Conservation (phyloP, 345 rosid species). For the Brassica juncea region DNA sequence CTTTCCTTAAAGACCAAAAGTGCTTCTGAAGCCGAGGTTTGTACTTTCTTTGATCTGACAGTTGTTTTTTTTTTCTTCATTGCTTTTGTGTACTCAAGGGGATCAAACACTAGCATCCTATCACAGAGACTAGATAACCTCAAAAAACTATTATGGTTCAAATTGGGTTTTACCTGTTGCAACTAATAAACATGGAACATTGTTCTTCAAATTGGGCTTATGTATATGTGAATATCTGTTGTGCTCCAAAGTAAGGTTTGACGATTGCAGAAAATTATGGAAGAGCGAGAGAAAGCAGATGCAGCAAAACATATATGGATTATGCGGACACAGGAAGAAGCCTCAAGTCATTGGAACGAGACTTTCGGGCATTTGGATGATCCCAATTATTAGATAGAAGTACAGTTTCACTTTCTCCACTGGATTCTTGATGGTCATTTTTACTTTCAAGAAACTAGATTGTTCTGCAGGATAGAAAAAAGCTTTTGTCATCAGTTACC, state of each 20-base stretch:
- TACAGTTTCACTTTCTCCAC: neutral
- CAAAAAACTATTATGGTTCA: neutral
- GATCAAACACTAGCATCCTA: slow-evolving; percentile 5
- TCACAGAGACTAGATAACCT: neutral
- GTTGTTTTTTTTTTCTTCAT: neutral
- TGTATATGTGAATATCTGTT: neutral
- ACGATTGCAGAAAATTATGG: slow-evolving; percentile 63
- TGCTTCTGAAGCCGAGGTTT: slow-evolving; percentile 61
- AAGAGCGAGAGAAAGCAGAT: slow-evolving; percentile 54
- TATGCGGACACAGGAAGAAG: slow-evolving; percentile 72
- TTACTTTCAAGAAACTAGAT: slow-evolving; percentile 18
- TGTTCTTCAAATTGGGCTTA: neutral
- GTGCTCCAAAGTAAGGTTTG: slow-evolving; percentile 6
- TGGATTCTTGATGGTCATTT: slow-evolving; percentile 19
- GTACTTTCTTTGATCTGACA: slow-evolving; percentile 12
- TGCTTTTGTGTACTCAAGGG: neutral
- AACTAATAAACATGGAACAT: neutral
- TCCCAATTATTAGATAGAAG: slow-evolving; percentile 36
- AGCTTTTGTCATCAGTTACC: slow-evolving; percentile 15
- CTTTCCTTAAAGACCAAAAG: slow-evolving; percentile 67
- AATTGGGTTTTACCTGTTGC: neutral
- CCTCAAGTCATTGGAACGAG: slow-evolving; percentile 59
- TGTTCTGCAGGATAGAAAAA: slow-evolving; percentile 16
- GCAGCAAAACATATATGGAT: slow-evolving; percentile 66
- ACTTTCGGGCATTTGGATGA: slow-evolving; percentile 64